Evolutionary conservation across 2,329 filamentous ascomycete species (phyloP), one percentile per base, ranked within the genome.

Genomic region (Fusarium metavorans): DNA sequence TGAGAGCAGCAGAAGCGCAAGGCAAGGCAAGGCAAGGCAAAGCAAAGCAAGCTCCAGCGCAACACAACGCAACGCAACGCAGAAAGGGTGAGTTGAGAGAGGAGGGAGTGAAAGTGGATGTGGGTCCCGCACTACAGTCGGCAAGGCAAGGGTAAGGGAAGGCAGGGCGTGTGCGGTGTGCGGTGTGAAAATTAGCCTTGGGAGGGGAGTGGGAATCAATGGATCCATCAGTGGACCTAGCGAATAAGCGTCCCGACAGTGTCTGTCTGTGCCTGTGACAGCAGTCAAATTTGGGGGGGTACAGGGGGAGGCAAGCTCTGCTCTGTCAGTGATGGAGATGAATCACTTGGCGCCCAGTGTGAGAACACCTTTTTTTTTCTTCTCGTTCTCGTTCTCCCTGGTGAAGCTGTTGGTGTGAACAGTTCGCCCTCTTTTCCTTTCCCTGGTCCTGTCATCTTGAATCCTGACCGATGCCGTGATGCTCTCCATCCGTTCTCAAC

Each of bases 101-200:
- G 48, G 69, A 64, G 65, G 67, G 64, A 71, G 68, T 45, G 23
- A 52, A 57, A 50, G 57, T 48, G 34, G 50, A 39, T 35, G 48
- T 52, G 70, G 64, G 71, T 61, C 50, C 50, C 50, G 50, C 27
- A 30, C 27, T 30, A 30, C 32, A 20, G 48, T 54, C 58, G 56
- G 68, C 45, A 32, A 30, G 56, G 68, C 45, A 32, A 30, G 48
- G 61, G n/a, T 39, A 57, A 54, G 68, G 59, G 45, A 43, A 61
- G 58, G 34, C 23, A 61, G 58, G 70, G 64, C 18, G 39, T 59
- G 63, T 30, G 54, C 35, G 35, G 39, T 59, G 63, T 30, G 54
- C 35, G 35, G 27, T 58, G 63, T 34, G 54, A 56, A 50, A 39
- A 27, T 59, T 59, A 35, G 63, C 59, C 52, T 70, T 67, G 63